Evolutionary conservation across 768 basidiomycete species (phyloP).

Genomic region (Hydnomerulius pinastri): DNA sequence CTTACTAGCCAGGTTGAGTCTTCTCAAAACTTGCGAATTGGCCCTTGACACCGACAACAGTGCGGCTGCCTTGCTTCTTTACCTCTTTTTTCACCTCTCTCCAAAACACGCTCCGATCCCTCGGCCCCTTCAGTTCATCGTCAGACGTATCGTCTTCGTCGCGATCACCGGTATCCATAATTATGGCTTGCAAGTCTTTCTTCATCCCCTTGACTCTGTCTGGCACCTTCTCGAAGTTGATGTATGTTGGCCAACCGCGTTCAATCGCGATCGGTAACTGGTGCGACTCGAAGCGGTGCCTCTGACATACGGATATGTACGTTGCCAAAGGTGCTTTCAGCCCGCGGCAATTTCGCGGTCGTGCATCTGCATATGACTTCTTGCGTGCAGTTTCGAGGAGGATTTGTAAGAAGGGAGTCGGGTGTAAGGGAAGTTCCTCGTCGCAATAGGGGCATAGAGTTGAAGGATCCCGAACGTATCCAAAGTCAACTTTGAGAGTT

Average conservation of each 20-base stretch:
- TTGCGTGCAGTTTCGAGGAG: constrained; percentile 53
- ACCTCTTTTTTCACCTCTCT: constrained; percentile 62
- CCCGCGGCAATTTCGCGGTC: constrained; percentile 69
- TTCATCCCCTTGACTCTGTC: constrained; percentile 56
- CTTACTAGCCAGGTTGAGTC: constrained; percentile 90
- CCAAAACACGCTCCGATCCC: constrained; percentile 65
- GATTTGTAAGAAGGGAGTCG: constrained; percentile 57
- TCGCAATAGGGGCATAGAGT: constrained; percentile 85
- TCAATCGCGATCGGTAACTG: constrained; percentile 70
- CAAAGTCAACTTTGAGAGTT: constrained; percentile 47
- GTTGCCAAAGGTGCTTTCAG: constrained; percentile 49
- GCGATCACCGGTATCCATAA: constrained; percentile 43
- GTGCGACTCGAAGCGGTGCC: constrained; percentile 75
- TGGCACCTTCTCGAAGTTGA: constrained; percentile 62
- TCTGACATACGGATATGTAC: constrained; percentile 72
- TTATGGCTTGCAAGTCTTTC: constrained; percentile 46
- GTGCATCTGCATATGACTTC: constrained; percentile 61
- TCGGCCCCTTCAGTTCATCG: constrained; percentile 20
- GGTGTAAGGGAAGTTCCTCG: constrained; percentile 58
- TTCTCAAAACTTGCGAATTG: constrained; percentile 82
- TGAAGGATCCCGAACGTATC: constrained; percentile 57
- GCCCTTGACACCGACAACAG: constrained; percentile 65
- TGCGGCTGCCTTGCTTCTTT: constrained; percentile 63
- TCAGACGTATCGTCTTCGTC: constrained; percentile 21
- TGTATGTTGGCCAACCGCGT: constrained; percentile 76